Evolutionary conservation across 2,329 filamentous ascomycete genomes (phyloP).

Genomic region (Colletotrichum costaricense): DNA sequence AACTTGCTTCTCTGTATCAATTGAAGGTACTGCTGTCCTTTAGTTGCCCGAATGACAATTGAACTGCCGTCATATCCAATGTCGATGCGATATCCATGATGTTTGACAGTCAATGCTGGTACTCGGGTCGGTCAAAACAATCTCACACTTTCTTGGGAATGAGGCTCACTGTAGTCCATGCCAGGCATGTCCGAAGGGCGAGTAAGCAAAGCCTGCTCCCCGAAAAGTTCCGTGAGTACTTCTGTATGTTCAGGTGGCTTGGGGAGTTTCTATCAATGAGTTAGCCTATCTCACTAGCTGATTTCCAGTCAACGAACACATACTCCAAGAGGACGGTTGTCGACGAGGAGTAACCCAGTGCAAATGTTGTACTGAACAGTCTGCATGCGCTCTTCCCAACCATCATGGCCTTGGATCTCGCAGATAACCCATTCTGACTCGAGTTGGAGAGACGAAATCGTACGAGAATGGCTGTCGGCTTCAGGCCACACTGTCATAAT

Average conservation of each 20-base stretch:
- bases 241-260: slow-evolving; percentile 56
- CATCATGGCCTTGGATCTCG: slow-evolving; percentile 16
- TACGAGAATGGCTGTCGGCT: slow-evolving; percentile 35
- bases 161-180: slow-evolving; percentile 59
- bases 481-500: slow-evolving; percentile 57
- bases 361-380: slow-evolving; percentile 47
- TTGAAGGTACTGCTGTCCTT: slow-evolving; percentile 36
- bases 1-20: slow-evolving; percentile 49
- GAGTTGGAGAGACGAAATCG: slow-evolving; percentile 38
- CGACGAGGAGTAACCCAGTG: slow-evolving; percentile 48
- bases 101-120: slow-evolving; percentile 40
- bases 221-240: slow-evolving; percentile 63
- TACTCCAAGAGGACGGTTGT: slow-evolving; percentile 45
- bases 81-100: slow-evolving; percentile 59
- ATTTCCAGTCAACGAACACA: background rate
- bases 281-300: background rate
- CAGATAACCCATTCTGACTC: slow-evolving; percentile 41
- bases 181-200: slow-evolving; percentile 62
- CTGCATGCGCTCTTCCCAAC: slow-evolving; percentile 39
- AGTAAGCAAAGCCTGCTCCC: slow-evolving; percentile 60
- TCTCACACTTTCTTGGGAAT: rapidly evolving
- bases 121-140: background rate
- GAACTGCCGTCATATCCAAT: slow-evolving; percentile 57
- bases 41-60: slow-evolving; percentile 56
- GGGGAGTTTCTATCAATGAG: slow-evolving; percentile 56